Percentiles rank a stretch among this genome's conserved stretches.
phyloP scores from a whole-genome alignment of 108 stramenopile genomes.

The Stephanodiscus minutulus region DNA sequence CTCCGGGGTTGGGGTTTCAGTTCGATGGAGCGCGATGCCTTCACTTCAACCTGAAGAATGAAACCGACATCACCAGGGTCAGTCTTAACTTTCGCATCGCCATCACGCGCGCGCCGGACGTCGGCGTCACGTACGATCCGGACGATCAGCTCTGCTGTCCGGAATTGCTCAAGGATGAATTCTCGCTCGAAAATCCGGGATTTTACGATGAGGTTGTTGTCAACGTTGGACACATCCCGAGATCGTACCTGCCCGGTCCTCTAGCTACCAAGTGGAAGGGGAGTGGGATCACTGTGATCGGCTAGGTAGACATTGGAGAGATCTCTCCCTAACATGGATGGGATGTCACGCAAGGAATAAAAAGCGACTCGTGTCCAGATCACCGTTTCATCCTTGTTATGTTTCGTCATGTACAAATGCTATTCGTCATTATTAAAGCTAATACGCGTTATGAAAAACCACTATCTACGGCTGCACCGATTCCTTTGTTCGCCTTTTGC shows the following conservation, averaged over 20 bases:
- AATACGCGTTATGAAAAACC: background rate
- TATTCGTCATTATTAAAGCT: background rate
- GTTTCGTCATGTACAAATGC: background rate
- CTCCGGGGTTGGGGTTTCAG: constrained; percentile 67
- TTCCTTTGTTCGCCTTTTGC: background rate
- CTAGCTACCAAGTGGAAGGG: constrained; percentile 51
- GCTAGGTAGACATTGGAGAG: background rate
- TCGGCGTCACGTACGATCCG: constrained; percentile 33
- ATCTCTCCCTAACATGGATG: background rate
- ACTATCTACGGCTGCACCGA: no score
- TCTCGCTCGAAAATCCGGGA: constrained; percentile 48
- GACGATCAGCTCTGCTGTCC: constrained; percentile 53
- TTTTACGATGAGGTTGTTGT: constrained; percentile 76
- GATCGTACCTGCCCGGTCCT: constrained; percentile 41
- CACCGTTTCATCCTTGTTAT: no score
- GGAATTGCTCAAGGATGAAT: constrained; percentile 57
- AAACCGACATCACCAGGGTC: constrained; percentile 66
- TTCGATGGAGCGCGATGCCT: constrained; percentile 77
- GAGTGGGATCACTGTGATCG: background rate
- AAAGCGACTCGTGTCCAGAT: no score
- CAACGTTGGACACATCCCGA: constrained; percentile 45
- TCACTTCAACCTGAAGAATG: constrained; percentile 73
- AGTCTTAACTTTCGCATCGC: constrained; percentile 73
- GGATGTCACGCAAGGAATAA: background rate
- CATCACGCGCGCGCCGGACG: constrained; percentile 44